Percentiles rank a stretch among this genome's conserved stretches.
Evolutionary conservation across 208 protist species (phyloP).

Genomic region (Leishmania turanica): DNA sequence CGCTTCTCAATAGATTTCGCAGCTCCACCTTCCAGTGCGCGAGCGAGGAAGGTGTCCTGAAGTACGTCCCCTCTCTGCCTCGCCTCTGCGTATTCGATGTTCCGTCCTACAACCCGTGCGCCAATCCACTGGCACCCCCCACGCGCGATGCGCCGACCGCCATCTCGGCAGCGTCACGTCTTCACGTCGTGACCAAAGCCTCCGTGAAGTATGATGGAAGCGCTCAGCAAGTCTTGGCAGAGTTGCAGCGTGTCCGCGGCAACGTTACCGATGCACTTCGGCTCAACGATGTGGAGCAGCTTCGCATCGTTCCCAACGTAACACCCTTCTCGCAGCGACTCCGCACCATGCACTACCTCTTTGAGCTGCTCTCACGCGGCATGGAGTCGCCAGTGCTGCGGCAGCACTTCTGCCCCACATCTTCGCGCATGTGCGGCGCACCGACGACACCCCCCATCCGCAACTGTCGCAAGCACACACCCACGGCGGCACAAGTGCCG

Average conservation of each 20-base stretch:
- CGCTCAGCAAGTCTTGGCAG: slow-evolving; percentile 1
- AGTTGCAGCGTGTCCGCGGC: slow-evolving; percentile 28
- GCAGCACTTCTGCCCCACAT: slow-evolving; percentile 35
- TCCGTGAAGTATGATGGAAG: background rate
- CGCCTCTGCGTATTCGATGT: slow-evolving; percentile 84
- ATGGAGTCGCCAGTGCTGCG: slow-evolving; percentile 46
- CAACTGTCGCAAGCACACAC: background rate
- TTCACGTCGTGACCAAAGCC: background rate
- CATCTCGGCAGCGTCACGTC: slow-evolving; percentile 6
- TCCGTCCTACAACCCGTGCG: slow-evolving; percentile 57
- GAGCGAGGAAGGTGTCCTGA: slow-evolving; percentile 54
- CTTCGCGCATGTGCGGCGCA: background rate
- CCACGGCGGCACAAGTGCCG: background rate
- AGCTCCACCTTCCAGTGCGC: slow-evolving; percentile 28
- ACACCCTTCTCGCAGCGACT: slow-evolving; percentile 86
- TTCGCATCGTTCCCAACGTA: slow-evolving; percentile 74
- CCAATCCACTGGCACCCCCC: slow-evolving; percentile 1
- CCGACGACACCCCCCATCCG: background rate
- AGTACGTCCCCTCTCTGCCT: slow-evolving; percentile 68
- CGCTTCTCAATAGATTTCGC: slow-evolving; percentile 76
- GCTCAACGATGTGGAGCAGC: slow-evolving; percentile 57
- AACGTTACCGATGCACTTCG: slow-evolving; percentile 25
- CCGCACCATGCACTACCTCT: slow-evolving; percentile 76
- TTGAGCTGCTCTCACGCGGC: slow-evolving; percentile 48
- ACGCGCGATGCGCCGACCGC: background rate